Conservation (phyloP, 371 early-diverging fungal species). For the Encephalitozoon romaleae region DNA sequence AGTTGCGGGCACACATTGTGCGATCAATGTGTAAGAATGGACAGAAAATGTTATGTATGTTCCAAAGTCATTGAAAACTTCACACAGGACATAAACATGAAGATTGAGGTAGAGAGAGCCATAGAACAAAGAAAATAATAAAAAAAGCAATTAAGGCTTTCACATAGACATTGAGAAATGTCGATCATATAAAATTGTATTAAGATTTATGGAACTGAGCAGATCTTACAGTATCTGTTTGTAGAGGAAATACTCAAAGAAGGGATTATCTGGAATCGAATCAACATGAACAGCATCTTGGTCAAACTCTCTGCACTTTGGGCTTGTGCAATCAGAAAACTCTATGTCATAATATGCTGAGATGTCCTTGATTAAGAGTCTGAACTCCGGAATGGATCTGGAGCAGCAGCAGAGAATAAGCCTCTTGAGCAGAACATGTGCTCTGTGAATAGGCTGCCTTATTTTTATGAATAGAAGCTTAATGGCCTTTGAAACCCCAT, state of each 20-base stretch:
- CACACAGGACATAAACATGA: neutral
- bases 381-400: conserved; percentile 5
- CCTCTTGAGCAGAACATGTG: conserved; percentile 23
- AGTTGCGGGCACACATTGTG: conserved; percentile 58
- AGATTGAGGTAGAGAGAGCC: conserved; percentile 1
- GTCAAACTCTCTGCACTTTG: neutral
- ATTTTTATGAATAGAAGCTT: conserved; percentile 33
- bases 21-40: conserved; percentile 43
- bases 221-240: conserved; percentile 11
- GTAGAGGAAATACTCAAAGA: conserved; percentile 16
- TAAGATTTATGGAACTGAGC: neutral
- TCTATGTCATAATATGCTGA: conserved; percentile 26
- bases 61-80: conserved; percentile 15
- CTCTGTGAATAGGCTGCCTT: conserved; percentile 42
- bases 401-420: conserved; percentile 20
- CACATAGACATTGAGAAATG: neutral
- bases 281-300: conserved; percentile 9
- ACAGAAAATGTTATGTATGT: conserved; percentile 50
- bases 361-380: conserved; percentile 10
- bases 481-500: neutral
- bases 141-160: neutral
- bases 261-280: neutral
- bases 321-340: conserved; percentile 21
- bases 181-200: neutral
- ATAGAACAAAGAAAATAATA: conserved; percentile 12